Conservation (phyloP, 2,329 filamentous ascomycete genomes). For the Botrytis elliptica region DNA sequence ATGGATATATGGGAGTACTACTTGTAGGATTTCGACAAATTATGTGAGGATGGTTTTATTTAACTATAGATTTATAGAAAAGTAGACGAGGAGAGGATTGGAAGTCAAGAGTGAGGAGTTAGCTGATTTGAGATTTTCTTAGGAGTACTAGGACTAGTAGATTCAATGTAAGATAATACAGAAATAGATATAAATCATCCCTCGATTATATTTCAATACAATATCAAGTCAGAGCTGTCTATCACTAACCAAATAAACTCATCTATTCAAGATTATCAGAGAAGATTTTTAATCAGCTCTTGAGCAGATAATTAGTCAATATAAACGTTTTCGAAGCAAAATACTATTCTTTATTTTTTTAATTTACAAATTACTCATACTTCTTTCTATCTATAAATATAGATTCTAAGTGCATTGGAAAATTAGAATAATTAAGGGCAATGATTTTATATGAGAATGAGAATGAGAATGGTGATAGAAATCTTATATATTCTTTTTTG, state of each 20-base stretch:
- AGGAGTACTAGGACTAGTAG: not conserved
- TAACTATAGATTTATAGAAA: no score
- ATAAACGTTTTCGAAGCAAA: not conserved
- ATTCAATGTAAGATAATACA: not conserved
- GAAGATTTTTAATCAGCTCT: not conserved
- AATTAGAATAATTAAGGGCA: accelerated
- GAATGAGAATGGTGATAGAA: not conserved
- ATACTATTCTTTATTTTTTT: not conserved
- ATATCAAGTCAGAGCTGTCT: not conserved
- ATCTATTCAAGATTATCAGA: not conserved
- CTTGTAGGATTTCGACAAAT: no score
- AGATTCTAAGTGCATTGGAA: not conserved
- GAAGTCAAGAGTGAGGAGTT: not conserved
- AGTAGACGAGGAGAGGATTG: not conserved
- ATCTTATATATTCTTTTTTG: not conserved
- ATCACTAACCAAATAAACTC: accelerated
- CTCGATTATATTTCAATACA: not conserved
- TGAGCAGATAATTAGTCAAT: accelerated
- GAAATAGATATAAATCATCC: not conserved
- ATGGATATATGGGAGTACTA: not conserved
- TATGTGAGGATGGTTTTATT: not conserved
- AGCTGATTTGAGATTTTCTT: not conserved
- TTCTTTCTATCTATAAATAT: accelerated
- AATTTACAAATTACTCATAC: no score
- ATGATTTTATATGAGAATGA: not conserved